A percentile compares a stretch with the other conserved stretches of the same genome.
Evolutionary conservation across 2,329 filamentous ascomycete species (phyloP).

Genomic region (Harringtonia lauricola): DNA sequence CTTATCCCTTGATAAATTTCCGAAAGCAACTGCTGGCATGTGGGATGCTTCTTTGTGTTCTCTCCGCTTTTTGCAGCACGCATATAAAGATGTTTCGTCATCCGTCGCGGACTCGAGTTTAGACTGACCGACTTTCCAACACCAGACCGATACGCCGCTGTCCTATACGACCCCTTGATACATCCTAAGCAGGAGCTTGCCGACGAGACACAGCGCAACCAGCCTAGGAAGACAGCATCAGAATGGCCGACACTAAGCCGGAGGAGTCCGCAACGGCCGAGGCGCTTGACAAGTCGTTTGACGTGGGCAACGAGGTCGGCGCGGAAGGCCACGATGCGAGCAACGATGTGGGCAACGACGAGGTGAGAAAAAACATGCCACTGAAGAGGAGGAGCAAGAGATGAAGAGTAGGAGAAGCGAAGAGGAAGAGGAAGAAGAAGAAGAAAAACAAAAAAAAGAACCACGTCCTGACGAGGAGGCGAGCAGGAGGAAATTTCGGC

Average conservation of each 20-base stretch:
- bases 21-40: no score
- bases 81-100: no score
- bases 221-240: background rate
- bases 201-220: background rate
- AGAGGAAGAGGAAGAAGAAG: background rate
- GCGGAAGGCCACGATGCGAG: constrained; percentile 20
- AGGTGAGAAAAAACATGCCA: constrained; percentile 24
- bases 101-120: no score
- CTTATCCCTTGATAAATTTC: no score
- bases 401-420: background rate
- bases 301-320: constrained; percentile 34
- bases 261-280: constrained; percentile 17
- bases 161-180: no score
- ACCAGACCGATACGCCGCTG: no score
- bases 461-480: constrained; percentile 10
- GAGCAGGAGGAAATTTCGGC: constrained; percentile 66
- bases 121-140: no score
- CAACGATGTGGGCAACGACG: constrained; percentile 31
- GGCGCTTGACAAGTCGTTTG: constrained; percentile 23
- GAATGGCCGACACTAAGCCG: constrained; percentile 18
- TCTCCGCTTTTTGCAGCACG: no score
- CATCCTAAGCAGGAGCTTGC: no score
- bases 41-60: no score
- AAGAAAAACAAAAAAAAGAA: constrained; percentile 4
- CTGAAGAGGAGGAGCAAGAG: constrained; percentile 8